phyloP scores from a whole-genome alignment of 2,329 filamentous ascomycete species.

The Phoma sp. region DNA sequence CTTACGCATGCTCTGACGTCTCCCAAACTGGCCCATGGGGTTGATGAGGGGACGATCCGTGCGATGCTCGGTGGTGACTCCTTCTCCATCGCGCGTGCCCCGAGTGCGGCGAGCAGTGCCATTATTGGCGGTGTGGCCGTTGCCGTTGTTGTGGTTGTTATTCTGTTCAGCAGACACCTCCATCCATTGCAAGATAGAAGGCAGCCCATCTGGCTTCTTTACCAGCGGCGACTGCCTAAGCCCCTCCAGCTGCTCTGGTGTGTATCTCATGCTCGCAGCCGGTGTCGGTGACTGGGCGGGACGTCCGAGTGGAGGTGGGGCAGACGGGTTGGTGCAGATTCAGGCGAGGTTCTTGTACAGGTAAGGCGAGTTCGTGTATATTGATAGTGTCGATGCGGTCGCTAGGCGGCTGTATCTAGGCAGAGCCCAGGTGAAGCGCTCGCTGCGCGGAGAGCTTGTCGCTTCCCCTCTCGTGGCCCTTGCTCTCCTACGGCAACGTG shows the following conservation, averaged over 20 bases:
- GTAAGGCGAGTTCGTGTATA: too few species aligned
- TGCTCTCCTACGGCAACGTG: conserved; percentile 17
- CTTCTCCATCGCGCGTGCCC: conserved; percentile 37
- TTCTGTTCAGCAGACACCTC: conserved; percentile 62
- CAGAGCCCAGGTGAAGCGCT: conserved; percentile 21
- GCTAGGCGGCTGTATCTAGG: conserved; percentile 23
- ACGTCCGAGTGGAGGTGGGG: conserved; percentile 24
- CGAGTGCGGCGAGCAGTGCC: conserved; percentile 33
- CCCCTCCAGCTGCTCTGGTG: conserved; percentile 74
- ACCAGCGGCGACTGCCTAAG: conserved; percentile 84
- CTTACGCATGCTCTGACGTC: conserved; percentile 50
- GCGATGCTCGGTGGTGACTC: conserved; percentile 33
- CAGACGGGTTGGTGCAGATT: conserved; percentile 14
- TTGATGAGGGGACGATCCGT: conserved; percentile 38
- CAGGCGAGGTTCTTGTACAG: not conserved
- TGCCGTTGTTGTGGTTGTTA: conserved; percentile 33
- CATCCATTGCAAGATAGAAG: conserved; percentile 94
- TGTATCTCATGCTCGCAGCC: conserved; percentile 60
- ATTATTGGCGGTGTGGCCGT: conserved; percentile 26
- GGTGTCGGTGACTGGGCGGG: conserved; percentile 13
- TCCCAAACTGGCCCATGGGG: conserved; percentile 47
- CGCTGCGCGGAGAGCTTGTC: conserved; percentile 22
- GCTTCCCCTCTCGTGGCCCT: conserved; percentile 18
- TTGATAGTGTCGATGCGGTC: not conserved
- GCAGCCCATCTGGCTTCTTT: conserved; percentile 76